Conservation (phyloP, 257 asterid genomes). For the Solanum boliviense region DNA sequence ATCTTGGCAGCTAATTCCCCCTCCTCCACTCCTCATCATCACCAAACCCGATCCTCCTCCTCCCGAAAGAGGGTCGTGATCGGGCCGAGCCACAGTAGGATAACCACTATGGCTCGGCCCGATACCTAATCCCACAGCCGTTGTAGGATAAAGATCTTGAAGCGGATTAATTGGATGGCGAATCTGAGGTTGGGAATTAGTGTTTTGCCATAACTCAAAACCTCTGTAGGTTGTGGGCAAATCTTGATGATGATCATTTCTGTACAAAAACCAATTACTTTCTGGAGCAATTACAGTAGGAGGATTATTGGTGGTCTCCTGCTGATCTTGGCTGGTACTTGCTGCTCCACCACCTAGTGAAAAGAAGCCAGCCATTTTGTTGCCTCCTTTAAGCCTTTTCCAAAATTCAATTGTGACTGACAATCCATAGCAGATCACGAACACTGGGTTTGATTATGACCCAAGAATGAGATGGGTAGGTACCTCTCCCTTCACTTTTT, state of each 20-base stretch:
- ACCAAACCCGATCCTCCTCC: conserved; percentile 34
- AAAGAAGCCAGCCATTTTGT: conserved; percentile 71
- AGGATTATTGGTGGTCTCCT: conserved; percentile 22
- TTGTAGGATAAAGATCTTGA: conserved; percentile 51
- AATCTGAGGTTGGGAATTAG: conserved; percentile 12
- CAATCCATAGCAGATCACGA: conserved; percentile 43
- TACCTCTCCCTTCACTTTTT: conserved; percentile 14
- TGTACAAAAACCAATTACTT: conserved; percentile 51
- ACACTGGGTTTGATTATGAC: conserved; percentile 28
- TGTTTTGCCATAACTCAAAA: conserved; percentile 71
- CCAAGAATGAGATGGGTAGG: conserved; percentile 20
- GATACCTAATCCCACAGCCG: conserved; percentile 40
- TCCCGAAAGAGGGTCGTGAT: conserved; percentile 19
- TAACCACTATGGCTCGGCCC: conserved; percentile 37
- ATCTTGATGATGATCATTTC: conserved; percentile 36
- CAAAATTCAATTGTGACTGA: conserved; percentile 25
- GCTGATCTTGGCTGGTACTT: conserved; percentile 1
- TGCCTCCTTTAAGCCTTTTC: conserved; percentile 6
- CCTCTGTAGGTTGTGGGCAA: conserved; percentile 42
- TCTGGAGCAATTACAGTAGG: conserved; percentile 40
- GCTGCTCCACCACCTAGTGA: conserved; percentile 52
- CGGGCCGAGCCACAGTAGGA: conserved; percentile 17
- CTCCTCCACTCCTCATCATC: conserved; percentile 52
- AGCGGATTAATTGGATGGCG: conserved; percentile 25
- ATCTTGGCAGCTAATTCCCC: conserved; percentile 84